Evolutionary conservation across 140 eudicot species (phyloP).

Genomic region (Artemisia princeps): DNA sequence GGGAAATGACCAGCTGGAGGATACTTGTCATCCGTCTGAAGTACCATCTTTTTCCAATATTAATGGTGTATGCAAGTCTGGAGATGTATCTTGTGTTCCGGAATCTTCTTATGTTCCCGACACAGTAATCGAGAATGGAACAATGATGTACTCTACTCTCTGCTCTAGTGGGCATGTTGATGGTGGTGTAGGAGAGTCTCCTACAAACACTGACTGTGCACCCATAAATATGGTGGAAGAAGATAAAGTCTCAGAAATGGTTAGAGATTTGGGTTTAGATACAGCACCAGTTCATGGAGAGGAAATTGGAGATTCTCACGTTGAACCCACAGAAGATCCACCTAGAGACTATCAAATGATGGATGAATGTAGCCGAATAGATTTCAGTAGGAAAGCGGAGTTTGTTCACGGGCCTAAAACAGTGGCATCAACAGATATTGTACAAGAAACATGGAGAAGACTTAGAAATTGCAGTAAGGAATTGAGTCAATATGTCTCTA

Average conservation of each 20-base stretch:
- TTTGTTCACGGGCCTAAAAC: constrained; percentile 19
- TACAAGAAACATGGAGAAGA: constrained; percentile 75
- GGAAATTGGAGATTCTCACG: constrained; percentile 65
- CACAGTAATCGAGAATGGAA: constrained; percentile 45
- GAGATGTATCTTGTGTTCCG: constrained; percentile 61
- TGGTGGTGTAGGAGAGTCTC: constrained; percentile 26
- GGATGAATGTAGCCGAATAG: constrained; percentile 96
- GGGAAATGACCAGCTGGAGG: constrained; percentile 1
- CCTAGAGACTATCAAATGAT: constrained; percentile 52
- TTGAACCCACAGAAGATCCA: constrained; percentile 36
- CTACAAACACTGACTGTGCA: constrained; percentile 17
- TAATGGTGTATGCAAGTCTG: constrained; percentile 16
- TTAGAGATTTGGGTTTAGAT: constrained; percentile 28
- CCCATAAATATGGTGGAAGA: constrained; percentile 19
- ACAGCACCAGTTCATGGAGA: constrained; percentile 34
- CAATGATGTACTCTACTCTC: constrained; percentile 34
- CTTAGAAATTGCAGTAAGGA: constrained; percentile 43
- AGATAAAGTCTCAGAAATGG: constrained; percentile 19
- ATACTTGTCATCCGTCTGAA: constrained; percentile 22
- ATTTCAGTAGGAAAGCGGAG: constrained; percentile 40
- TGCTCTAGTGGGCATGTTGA: constrained; percentile 38
- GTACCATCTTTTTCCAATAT: constrained; percentile 23
- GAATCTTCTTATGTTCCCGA: constrained; percentile 80
- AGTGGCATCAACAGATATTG: constrained; percentile 28
- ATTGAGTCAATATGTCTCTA: constrained; percentile 39